These are phyloP conservation scores for Solanum hybrid DNA, from an alignment of 305 asterid species.

Conservation along the genomic window DNA sequence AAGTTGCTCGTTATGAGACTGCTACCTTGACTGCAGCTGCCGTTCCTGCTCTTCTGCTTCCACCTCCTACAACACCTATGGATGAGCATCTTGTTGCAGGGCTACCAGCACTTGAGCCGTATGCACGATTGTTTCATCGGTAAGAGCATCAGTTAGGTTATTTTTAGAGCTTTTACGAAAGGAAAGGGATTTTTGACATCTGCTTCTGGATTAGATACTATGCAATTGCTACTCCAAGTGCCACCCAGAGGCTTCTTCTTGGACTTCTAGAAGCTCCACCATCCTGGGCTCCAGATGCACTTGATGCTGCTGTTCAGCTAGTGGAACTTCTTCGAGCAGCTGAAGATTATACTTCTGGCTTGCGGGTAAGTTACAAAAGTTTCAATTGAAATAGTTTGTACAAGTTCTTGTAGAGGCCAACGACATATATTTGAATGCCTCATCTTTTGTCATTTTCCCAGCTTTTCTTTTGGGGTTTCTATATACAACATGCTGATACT, in stretches of 20 bases:
- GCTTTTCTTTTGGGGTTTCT: neutral
- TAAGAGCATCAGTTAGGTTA: slow-evolving; percentile 8
- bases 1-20: slow-evolving; percentile 95
- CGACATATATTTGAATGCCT: neutral
- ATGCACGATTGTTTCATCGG: slow-evolving; percentile 96
- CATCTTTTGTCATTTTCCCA: neutral
- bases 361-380: slow-evolving; percentile 52
- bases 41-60: slow-evolving; percentile 98
- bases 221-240: slow-evolving; percentile 98
- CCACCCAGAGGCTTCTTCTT: slow-evolving; percentile 96
- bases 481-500: neutral
- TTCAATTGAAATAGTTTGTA: neutral
- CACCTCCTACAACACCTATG: slow-evolving; percentile 97
- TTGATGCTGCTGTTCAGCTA: slow-evolving; percentile 97
- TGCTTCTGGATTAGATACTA: slow-evolving; percentile 55
- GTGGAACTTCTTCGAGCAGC: slow-evolving; percentile 99
- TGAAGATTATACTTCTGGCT: slow-evolving; percentile 93
- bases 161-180: neutral
- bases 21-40: slow-evolving; percentile 95
- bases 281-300: slow-evolving; percentile 99
- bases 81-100: slow-evolving; percentile 99
- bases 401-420: neutral
- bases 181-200: slow-evolving; percentile 13
- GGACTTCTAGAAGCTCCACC: slow-evolving; percentile 99
- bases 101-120: slow-evolving; percentile 98